Conservation (phyloP, 2,329 filamentous ascomycete genomes). For the Epichloe typhina region DNA sequence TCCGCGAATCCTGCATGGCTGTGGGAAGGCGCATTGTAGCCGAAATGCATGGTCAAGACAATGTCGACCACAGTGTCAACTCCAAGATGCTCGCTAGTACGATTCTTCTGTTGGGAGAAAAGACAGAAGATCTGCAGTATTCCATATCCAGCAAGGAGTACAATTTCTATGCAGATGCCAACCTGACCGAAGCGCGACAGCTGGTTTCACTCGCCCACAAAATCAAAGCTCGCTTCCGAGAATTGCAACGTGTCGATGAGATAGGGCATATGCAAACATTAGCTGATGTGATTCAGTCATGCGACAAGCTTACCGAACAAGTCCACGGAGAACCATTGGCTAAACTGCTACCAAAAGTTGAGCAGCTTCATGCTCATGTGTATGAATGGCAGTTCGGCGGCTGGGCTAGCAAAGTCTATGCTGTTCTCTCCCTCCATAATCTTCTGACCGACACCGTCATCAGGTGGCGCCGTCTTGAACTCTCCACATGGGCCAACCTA, state of each 20-base stretch:
- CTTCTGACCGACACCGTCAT: conserved; percentile 70
- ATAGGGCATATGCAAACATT: conserved; percentile 64
- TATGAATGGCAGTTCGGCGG: conserved; percentile 86
- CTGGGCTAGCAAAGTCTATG: conserved; percentile 72
- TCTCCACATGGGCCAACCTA: conserved; percentile 81
- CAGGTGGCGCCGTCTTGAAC: conserved; percentile 78
- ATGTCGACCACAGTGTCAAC: conserved; percentile 26
- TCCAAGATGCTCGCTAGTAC: conserved; percentile 51
- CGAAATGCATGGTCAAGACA: conserved; percentile 16
- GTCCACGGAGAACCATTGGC: conserved; percentile 73
- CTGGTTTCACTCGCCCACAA: conserved; percentile 57
- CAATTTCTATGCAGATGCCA: conserved; percentile 83
- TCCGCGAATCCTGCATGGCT: conserved; percentile 31
- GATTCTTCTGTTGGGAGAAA: conserved; percentile 51
- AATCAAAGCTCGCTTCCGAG: conserved; percentile 57
- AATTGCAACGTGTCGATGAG: conserved; percentile 53
- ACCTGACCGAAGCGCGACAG: conserved; percentile 61
- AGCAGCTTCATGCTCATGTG: conserved; percentile 73
- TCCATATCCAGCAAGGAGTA: conserved; percentile 35
- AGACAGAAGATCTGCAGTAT: conserved; percentile 31
- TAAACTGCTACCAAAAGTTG: conserved; percentile 71
- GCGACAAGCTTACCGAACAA: conserved; percentile 62
- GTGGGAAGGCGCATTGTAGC: conserved; percentile 25
- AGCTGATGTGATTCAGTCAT: conserved; percentile 62
- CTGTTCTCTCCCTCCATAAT: conserved; percentile 58